Evolutionary conservation across 2,329 filamentous ascomycete species (phyloP), one percentile per base, ranked within the genome.

Genomic region (Furcasterigmium furcatum): DNA sequence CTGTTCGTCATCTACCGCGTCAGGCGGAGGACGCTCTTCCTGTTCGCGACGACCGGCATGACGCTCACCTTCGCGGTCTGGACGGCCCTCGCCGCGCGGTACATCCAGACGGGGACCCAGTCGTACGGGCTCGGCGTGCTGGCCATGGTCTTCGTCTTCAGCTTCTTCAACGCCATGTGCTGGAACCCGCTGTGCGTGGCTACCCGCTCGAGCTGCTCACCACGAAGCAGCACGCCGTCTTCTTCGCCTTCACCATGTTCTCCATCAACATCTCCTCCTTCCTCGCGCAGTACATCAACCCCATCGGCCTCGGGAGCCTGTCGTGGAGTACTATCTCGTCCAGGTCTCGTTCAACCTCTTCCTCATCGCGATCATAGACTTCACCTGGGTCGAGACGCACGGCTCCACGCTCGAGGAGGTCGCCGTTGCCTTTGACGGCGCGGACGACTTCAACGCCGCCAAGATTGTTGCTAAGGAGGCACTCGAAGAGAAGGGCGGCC

Each of bases 311-410:
- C 42, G 63, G 67, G 1, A 56, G 57, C 2, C 67, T 73, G 25
- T 53, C 51, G 0, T 74, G 70, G 71, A 69, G 64, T 72, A 69
- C 46, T 74, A 73, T 45, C 65, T 72, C 8, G 67, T 74, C 10
- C 71, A 71, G 35, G 67, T 72, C 67, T 65, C 58, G 0, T 55
- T 60, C 2, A 55, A 65, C n/a, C 46, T 45, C 1, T 35, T 47
- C 9, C 41, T 49, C 9, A 42, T 46, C 36, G 13, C 47, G 16
- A 41, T 39, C 2, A 39, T 43, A 25, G 47, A 47, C 45, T 44
- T 49, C 9, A 21, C 38, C 41, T 49, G 44, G 29, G 45, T 45
- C 18, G 47, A 49, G 41, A 49, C 47, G 7, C 45, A 41, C 32
- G 47, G 47, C 18, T 41, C 44, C 38, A 49, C 47, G 5, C 25